Percentiles rank a stretch among this genome's conserved stretches.
phyloP scores from a whole-genome alignment of 768 basidiomycete species.

The Lactarius deliciosus region DNA sequence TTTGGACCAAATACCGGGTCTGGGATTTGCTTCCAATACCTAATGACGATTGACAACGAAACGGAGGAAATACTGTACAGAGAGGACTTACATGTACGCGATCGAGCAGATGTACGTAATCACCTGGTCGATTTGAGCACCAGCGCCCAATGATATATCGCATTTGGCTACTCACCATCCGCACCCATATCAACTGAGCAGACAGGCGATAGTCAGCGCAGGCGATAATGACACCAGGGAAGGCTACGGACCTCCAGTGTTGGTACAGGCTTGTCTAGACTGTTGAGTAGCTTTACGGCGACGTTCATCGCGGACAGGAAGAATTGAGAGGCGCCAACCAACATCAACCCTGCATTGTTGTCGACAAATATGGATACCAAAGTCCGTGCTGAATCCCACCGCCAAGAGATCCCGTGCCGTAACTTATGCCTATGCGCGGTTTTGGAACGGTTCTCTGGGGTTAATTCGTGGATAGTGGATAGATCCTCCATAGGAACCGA shows the following conservation, averaged over 20 bases:
- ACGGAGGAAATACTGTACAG: background rate
- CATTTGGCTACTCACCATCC: slow-evolving; percentile 48
- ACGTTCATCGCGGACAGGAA: slow-evolving; percentile 63
- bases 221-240: background rate
- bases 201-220: background rate
- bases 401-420: background rate
- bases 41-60: slow-evolving; percentile 21
- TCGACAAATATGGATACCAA: slow-evolving; percentile 20
- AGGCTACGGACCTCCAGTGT: slow-evolving; percentile 36
- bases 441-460: background rate
- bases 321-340: slow-evolving; percentile 56
- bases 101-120: slow-evolving; percentile 55
- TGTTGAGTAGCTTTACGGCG: slow-evolving; percentile 60
- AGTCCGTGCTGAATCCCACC: slow-evolving; percentile 3
- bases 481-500: background rate
- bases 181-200: slow-evolving; percentile 49
- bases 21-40: slow-evolving; percentile 43
- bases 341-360: slow-evolving; percentile 57
- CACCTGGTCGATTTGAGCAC: slow-evolving; percentile 35
- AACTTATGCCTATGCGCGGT: background rate
- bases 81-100: slow-evolving; percentile 45
- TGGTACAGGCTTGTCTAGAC: slow-evolving; percentile 56
- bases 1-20: slow-evolving; percentile 71
- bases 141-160: background rate
- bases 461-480: background rate